Percentiles rank a stretch among this genome's conserved stretches.
Conservation (phyloP, 495 filamentous ascomycete species). For the Annulohypoxylon bovei region DNA sequence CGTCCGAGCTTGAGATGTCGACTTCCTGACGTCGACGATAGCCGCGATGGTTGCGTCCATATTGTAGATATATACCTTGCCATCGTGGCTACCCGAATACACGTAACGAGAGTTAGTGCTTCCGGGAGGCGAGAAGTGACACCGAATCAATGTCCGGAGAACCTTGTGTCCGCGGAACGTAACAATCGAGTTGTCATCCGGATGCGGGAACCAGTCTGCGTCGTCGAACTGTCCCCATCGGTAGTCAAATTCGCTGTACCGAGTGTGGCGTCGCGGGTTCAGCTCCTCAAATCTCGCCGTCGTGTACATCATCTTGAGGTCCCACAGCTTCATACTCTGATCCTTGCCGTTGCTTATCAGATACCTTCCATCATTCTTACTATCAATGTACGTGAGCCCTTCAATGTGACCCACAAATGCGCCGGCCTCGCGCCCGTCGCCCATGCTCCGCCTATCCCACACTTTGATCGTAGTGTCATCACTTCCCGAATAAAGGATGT, state of each 20-base stretch:
- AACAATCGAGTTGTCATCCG: slow-evolving; percentile 89
- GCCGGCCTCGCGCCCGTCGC: slow-evolving; percentile 85
- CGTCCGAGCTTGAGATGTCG: slow-evolving; percentile 57
- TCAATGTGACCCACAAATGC: slow-evolving; percentile 95
- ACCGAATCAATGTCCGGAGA: slow-evolving; percentile 88
- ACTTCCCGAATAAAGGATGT: slow-evolving; percentile 95
- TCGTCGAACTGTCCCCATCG: slow-evolving; percentile 77
- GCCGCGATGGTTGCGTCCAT: slow-evolving; percentile 88
- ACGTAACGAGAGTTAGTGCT: slow-evolving; percentile 94
- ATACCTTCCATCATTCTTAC: slow-evolving; percentile 95
- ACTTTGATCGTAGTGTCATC: slow-evolving; percentile 95
- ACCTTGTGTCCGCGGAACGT: slow-evolving; percentile 92
- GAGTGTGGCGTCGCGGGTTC: slow-evolving; percentile 54
- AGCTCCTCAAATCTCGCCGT: slow-evolving; percentile 68
- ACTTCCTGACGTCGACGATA: slow-evolving; percentile 77
- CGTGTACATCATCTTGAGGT: slow-evolving; percentile 83
- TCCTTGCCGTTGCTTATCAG: slow-evolving; percentile 95
- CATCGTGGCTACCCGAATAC: slow-evolving; percentile 89
- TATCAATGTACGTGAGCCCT: slow-evolving; percentile 94
- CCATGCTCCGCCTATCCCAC: slow-evolving; percentile 94
- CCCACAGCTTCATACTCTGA: slow-evolving; percentile 98
- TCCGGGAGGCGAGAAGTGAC: slow-evolving; percentile 91
- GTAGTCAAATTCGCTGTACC: slow-evolving; percentile 85
- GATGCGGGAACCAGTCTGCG: slow-evolving; percentile 75
- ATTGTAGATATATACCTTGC: slow-evolving; percentile 91